These are phyloP conservation scores for Plasmodium vivax DNA, from an alignment of 169 alveolate genomes.

Conservation along the genomic window DNA sequence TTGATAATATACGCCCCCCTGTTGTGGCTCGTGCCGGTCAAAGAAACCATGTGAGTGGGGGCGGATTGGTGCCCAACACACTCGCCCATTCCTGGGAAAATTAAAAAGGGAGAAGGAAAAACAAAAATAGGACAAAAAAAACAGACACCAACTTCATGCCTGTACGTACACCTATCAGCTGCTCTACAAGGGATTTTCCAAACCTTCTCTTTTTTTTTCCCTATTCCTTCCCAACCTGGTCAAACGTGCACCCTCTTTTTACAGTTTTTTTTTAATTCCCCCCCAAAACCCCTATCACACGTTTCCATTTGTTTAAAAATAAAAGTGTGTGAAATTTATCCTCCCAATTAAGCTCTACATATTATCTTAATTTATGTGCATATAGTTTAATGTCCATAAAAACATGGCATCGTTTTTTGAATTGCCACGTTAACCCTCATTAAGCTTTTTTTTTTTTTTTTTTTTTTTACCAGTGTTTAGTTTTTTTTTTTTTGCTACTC, in stretches of 20 bases:
- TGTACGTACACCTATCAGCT: not conserved
- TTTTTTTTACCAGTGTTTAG: not conserved
- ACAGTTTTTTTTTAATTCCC: not conserved
- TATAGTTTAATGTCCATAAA: not conserved
- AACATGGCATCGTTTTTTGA: not conserved
- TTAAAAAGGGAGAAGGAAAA: not conserved
- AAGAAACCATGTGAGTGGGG: slow-evolving; percentile 22
- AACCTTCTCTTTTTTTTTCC: not conserved
- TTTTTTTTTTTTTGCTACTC: not conserved
- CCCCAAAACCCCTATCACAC: not conserved
- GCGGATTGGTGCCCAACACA: not conserved
- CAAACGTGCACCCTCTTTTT: not conserved
- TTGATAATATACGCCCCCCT: slow-evolving; percentile 58
- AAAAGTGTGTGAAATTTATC: not conserved
- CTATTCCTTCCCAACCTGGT: not conserved
- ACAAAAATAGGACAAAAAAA: not conserved
- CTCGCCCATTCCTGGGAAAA: not conserved
- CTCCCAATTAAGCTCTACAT: not conserved
- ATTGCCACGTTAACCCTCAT: not conserved
- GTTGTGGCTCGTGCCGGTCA: slow-evolving; percentile 66
- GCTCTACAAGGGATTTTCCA: not conserved
- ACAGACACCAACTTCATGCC: not conserved
- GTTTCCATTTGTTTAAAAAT: not conserved
- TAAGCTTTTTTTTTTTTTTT: not conserved
- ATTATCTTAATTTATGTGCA: not conserved